These are phyloP conservation scores for Artomyces pyxidatus DNA, from an alignment of 768 basidiomycete genomes.

Conservation along the genomic window DNA sequence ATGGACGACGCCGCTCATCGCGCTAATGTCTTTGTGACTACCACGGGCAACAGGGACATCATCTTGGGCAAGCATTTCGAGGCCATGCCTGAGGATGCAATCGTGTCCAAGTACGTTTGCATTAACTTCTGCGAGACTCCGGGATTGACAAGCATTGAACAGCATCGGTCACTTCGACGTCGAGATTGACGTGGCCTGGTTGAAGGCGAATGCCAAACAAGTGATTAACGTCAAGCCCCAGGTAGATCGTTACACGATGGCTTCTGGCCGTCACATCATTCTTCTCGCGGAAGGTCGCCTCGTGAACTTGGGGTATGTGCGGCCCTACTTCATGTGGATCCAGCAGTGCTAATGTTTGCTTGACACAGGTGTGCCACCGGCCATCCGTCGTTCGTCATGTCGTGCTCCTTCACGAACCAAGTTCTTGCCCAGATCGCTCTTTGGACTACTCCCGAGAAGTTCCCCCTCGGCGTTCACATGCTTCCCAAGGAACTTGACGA, in stretches of 20 bases:
- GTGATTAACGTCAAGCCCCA: constrained; percentile 95
- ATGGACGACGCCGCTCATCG: constrained; percentile 96
- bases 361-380: constrained; percentile 80
- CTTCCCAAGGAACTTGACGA: constrained; percentile 98
- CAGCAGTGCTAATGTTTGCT: constrained; percentile 7
- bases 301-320: constrained; percentile 86
- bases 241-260: constrained; percentile 95
- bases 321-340: background rate
- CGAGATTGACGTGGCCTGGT: constrained; percentile 96
- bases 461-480: constrained; percentile 97
- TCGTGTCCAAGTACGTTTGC: constrained; percentile 83
- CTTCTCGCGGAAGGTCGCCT: constrained; percentile 98
- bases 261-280: constrained; percentile 88
- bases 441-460: constrained; percentile 88
- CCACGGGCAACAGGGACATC: constrained; percentile 98
- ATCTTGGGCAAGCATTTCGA: constrained; percentile 87
- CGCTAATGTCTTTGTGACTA: constrained; percentile 92
- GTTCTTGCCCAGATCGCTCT: constrained; percentile 96
- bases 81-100: constrained; percentile 96
- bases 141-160: constrained; percentile 8
- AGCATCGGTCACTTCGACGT: constrained; percentile 85
- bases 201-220: constrained; percentile 85
- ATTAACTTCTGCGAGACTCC: background rate
- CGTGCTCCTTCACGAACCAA: constrained; percentile 99
- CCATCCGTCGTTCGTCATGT: constrained; percentile 99